A percentile compares a stretch with the other conserved stretches of the same genome.
These are phyloP conservation scores for Boletus tylopilopsis DNA, from an alignment of 768 basidiomycete genomes.

Conservation along the genomic window DNA sequence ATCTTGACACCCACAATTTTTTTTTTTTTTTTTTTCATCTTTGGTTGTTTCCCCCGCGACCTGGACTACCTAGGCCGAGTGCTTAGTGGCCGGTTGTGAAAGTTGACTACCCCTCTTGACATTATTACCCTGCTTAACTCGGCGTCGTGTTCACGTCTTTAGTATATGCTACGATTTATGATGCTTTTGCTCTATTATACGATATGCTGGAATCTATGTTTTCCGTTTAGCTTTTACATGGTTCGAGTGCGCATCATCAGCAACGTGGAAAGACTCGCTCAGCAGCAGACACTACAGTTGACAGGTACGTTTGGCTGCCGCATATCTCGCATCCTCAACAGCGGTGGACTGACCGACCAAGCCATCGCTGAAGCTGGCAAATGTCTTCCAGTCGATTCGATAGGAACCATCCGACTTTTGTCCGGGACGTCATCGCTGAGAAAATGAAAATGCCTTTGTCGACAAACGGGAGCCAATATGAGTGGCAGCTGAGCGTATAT, in stretches of 20 bases:
- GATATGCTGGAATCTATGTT: slow-evolving; percentile 22
- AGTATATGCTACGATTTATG: not conserved
- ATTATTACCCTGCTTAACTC: not conserved
- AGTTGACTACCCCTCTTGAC: not conserved
- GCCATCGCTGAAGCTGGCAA: no score
- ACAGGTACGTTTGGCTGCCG: no score
- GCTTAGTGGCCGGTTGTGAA: not conserved
- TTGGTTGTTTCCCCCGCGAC: not conserved
- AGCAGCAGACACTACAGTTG: no score
- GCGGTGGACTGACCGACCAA: no score
- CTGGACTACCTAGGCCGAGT: not conserved
- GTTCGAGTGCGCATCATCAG: not conserved
- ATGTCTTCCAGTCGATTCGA: no score
- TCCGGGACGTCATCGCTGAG: no score
- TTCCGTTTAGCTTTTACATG: not conserved
- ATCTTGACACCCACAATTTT: not conserved
- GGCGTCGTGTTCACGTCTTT: not conserved
- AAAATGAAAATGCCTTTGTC: no score
- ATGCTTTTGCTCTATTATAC: slow-evolving; percentile 7
- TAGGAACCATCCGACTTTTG: no score
- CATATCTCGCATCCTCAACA: no score
- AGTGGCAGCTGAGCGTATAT: no score
- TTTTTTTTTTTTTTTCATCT: not conserved
- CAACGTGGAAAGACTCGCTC: no score
- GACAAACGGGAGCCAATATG: no score